phyloP scores from a whole-genome alignment of 306 rosid genomes.

The Vigna radiata region DNA sequence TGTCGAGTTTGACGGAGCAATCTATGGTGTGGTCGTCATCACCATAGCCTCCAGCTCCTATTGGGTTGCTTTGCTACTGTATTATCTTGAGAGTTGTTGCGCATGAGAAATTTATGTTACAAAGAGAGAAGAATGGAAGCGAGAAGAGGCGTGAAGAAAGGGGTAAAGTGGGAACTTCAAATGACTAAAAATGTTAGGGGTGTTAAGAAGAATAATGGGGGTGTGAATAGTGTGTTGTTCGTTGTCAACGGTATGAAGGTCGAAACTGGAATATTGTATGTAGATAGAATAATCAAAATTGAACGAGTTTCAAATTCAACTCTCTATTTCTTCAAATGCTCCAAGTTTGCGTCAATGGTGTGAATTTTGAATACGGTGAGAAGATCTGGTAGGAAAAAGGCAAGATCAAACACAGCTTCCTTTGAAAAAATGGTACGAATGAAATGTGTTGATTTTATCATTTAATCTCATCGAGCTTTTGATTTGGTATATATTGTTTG shows the following conservation, averaged over 20 bases:
- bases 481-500: background rate
- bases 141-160: background rate
- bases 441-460: background rate
- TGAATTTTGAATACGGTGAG: slow-evolving; percentile 17
- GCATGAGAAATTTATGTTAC: too few species aligned
- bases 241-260: slow-evolving; percentile 35
- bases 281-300: background rate
- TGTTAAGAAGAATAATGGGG: background rate
- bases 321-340: background rate
- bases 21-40: too few species aligned
- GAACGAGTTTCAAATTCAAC: slow-evolving; percentile 16
- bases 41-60: too few species aligned
- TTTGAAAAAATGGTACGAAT: slow-evolving; percentile 18
- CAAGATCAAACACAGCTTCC: slow-evolving; percentile 21
- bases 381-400: slow-evolving; percentile 23
- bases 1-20: too few species aligned
- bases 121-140: too few species aligned
- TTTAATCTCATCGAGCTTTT: background rate
- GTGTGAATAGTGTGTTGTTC: background rate
- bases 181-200: background rate
- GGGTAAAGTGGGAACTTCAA: background rate
- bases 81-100: too few species aligned
- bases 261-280: background rate
- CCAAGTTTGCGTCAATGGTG: background rate
- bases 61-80: too few species aligned